Percentiles rank a stretch among this genome's conserved stretches.
Conservation (phyloP, 495 filamentous ascomycete species). For the Daldinia decipiens region DNA sequence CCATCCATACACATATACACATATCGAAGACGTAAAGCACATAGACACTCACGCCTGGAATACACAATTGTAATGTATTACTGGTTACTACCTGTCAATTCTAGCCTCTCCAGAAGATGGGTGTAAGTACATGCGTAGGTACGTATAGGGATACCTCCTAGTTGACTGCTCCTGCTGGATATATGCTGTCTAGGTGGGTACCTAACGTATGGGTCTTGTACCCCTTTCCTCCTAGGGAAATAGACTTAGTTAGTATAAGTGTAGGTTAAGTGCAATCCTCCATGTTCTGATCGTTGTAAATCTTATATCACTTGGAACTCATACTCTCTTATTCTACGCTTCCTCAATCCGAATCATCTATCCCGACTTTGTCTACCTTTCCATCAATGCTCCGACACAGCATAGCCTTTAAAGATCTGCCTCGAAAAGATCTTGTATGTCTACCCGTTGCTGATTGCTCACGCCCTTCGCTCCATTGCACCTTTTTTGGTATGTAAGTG, state of each 20-base stretch:
- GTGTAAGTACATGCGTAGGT: background rate
- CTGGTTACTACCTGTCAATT: no score
- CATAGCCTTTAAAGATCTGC: constrained; percentile 44
- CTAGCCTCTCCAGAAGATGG: no score
- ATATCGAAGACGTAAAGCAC: background rate
- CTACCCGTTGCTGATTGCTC: constrained; percentile 45
- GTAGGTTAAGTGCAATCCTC: background rate
- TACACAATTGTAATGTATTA: background rate
- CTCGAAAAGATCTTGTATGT: constrained; percentile 45
- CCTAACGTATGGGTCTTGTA: background rate
- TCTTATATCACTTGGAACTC: constrained; percentile 1
- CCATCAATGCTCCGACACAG: constrained; percentile 20
- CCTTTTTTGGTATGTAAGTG: constrained; percentile 43
- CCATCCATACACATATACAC: background rate
- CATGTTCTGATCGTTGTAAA: background rate
- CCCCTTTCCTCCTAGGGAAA: background rate
- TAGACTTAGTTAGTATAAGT: background rate
- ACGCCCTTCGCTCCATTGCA: constrained; percentile 29
- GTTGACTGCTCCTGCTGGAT: background rate
- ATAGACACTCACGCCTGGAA: background rate
- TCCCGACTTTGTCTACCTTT: constrained; percentile 26
- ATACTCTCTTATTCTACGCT: background rate
- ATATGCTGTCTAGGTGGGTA: background rate
- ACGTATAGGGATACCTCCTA: background rate
- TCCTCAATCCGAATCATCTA: constrained; percentile 6